Evolutionary conservation across 2,329 filamentous ascomycete genomes (phyloP).

Genomic region (Xylariaceae sp.): DNA sequence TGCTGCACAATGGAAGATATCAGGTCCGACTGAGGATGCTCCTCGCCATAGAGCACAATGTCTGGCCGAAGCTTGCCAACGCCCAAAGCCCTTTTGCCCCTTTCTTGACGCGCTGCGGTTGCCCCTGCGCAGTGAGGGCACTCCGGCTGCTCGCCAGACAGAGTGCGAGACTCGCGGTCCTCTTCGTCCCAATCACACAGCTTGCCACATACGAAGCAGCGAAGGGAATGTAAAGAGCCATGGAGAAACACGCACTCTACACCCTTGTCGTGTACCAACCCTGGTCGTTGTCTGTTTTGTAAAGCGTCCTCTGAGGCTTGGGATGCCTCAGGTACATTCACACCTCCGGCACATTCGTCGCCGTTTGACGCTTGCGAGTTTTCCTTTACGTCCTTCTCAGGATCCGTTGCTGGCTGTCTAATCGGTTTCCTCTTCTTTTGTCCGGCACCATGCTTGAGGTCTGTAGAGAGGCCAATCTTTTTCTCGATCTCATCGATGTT

Average conservation of each 20-base stretch:
- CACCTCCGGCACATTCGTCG: conserved; percentile 7
- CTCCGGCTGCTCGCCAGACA: conserved; percentile 58
- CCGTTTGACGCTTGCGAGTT: conserved; percentile 12
- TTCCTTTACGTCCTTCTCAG: conserved; percentile 23
- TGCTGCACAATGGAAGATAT: conserved; percentile 63
- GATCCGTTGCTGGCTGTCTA: conserved; percentile 21
- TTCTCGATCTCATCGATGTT: conserved; percentile 70
- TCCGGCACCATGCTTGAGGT: conserved; percentile 54
- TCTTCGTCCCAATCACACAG: conserved; percentile 53
- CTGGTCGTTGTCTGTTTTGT: conserved; percentile 11
- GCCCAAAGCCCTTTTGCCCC: conserved; percentile 58
- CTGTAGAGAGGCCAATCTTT: conserved; percentile 59
- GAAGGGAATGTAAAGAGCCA: conserved; percentile 56
- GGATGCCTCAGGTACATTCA: conserved; percentile 13
- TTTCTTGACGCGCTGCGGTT: conserved; percentile 54
- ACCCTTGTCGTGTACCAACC: conserved; percentile 30
- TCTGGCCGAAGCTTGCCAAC: conserved; percentile 63
- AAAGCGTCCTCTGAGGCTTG: conserved; percentile 11
- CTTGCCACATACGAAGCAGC: conserved; percentile 55
- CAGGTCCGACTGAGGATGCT: conserved; percentile 60
- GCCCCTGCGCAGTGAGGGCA: conserved; percentile 59
- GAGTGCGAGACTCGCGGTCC: conserved; percentile 45
- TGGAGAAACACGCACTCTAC: conserved; percentile 65
- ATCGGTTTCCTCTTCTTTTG: conserved; percentile 43
- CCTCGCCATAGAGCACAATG: conserved; percentile 68